Conservation (phyloP, 345 rosid genomes). For the Citrus sinensis region DVS_A1.0 CM039163.1:541501-542000, state of each 20-base stretch:
- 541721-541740: conserved; percentile 82
- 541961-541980: conserved; percentile 79
- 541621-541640: conserved; percentile 12
- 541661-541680: conserved; percentile 74
- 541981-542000: conserved; percentile 86
- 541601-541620: conserved; percentile 27
- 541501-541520: conserved; percentile 4
- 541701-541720: conserved; percentile 87
- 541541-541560: conserved; percentile 24
- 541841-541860: conserved; percentile 85
- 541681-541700: conserved; percentile 76
- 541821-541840: conserved; percentile 51
- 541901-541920: conserved; percentile 95
- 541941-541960: conserved; percentile 72
- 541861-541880: conserved; percentile 66
- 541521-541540: conserved; percentile 16
- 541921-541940: conserved; percentile 65
- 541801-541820: conserved; percentile 63
- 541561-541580: conserved; percentile 19
- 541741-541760: conserved; percentile 85
- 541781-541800: conserved; percentile 81
- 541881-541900: conserved; percentile 87
- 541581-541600: conserved; percentile 18
- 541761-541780: conserved; percentile 96
- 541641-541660: conserved; percentile 39